These are phyloP conservation scores for Zychaea mexicana DNA, from an alignment of 371 early-diverging fungal genomes.

Conservation along the genomic window DNA sequence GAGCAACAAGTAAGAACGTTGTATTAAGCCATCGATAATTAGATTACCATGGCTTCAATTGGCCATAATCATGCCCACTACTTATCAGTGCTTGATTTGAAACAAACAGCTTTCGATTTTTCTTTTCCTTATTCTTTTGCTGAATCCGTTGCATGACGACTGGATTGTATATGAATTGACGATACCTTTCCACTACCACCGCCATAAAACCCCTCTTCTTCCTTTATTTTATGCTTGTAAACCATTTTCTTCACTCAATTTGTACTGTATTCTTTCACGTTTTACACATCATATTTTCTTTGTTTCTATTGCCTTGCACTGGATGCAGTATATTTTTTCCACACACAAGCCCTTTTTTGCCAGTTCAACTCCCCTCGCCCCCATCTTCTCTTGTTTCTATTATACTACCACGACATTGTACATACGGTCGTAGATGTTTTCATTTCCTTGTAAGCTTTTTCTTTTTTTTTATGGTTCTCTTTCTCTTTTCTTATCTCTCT, in stretches of 20 bases:
- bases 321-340: not conserved
- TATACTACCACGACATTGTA: not conserved
- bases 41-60: not conserved
- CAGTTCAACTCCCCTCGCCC: not conserved
- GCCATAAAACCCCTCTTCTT: not conserved
- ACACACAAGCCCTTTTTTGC: not conserved
- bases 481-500: not conserved
- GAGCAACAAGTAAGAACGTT: too few species aligned
- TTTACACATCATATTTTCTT: not conserved
- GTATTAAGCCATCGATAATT: too few species aligned
- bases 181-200: not conserved
- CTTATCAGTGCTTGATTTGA: too few species aligned
- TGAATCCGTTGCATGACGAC: not conserved
- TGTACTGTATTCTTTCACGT: not conserved
- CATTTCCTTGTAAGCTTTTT: conserved; percentile 1
- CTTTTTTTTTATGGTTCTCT: not conserved
- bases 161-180: conserved; percentile 5
- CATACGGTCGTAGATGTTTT: not conserved
- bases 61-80: not conserved
- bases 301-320: not conserved
- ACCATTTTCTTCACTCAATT: not conserved
- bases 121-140: not conserved
- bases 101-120: too few species aligned
- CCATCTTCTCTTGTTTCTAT: not conserved
- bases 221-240: not conserved